Evolutionary conservation across 768 basidiomycete genomes (phyloP), one percentile per base, ranked within the genome.

Genomic region (Pisolithus tinctorius): DNA sequence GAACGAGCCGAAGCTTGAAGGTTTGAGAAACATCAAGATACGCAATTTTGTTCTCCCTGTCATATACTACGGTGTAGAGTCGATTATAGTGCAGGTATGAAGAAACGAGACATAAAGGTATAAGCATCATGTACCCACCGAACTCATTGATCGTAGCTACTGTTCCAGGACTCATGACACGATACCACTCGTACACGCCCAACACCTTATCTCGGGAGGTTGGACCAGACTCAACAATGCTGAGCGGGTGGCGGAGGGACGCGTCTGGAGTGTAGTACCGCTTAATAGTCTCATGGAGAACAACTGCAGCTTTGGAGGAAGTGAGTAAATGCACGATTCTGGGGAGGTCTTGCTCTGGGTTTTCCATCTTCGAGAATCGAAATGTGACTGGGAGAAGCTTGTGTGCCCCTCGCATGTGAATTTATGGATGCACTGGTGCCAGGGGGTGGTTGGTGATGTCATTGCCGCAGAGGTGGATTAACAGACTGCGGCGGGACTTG

Each of bases 171-270:
- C 80, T 82, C 60, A 85, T 61, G 30, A 83, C 68, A 37, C 81
- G 77, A 60, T 83, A 81, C 79, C 80, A 83, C 80, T 81, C 80
- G 57, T 78, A 81, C 23, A 84, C 73, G 7, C 74, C 77, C 23
- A 82, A 69, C 16, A 83, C 65, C 9, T 63, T 63, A 4, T 77
- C 74, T 48, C 81, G 71, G 10, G 81, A 82, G 47, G 71, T 69
- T 9, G 73, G 43, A 17, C 43, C 43, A 2, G 25, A 27, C 27
- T 30, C n/a, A 6, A 45, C 68, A 0, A 67, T 70, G 65, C 74
- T 81, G 11, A 83, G 55, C 0, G 82, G 81, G 61, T 84, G 81
- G 39, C 74, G 72, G 61, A 84, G 81, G 0, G 66, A 71, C 25
- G 77, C 79, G 54, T 83, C 75, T 6, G 67, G 66, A 2, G 76